Percentiles rank a stretch among this genome's conserved stretches.
phyloP scores from a whole-genome alignment of 164 flowering plant species.

The Liquidambar formosana region DNA sequence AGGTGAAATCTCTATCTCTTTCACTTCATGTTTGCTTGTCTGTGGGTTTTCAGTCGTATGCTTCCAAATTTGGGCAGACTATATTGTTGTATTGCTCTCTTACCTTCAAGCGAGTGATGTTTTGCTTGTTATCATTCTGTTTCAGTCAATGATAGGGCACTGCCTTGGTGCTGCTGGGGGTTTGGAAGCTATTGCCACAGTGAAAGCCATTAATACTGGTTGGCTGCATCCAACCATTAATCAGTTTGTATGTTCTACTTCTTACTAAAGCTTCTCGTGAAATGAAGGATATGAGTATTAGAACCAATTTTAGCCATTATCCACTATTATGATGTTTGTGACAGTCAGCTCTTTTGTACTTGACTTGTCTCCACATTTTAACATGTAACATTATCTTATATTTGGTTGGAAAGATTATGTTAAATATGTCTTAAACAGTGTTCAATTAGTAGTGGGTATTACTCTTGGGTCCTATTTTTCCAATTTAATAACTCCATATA shows the following conservation, averaged over 20 bases:
- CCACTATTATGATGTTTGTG: no score
- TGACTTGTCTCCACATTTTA: no score
- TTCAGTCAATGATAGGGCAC: conserved; percentile 96
- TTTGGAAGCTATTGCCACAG: conserved; percentile 90
- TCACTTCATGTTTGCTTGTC: neutral
- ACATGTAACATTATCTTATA: no score
- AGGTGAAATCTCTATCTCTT: conserved; percentile 43
- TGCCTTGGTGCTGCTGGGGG: conserved; percentile 98
- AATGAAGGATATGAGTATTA: no score
- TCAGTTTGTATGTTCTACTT: conserved; percentile 67
- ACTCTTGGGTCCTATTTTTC: no score
- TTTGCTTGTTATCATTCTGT: conserved; percentile 1
- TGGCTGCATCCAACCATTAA: conserved; percentile 94
- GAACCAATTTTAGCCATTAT: no score
- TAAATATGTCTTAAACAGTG: no score
- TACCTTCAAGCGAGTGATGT: neutral
- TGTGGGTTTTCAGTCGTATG: neutral
- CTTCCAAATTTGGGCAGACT: neutral
- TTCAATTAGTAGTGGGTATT: no score
- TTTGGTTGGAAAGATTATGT: no score
- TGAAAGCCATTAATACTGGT: conserved; percentile 83
- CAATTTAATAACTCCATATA: no score
- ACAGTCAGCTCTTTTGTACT: no score
- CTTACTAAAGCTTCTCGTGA: neutral
- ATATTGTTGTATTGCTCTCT: neutral